Base-by-base conservation (phyloP, 495 filamentous ascomycete genomes). In the Penicillium canariense region DNA sequence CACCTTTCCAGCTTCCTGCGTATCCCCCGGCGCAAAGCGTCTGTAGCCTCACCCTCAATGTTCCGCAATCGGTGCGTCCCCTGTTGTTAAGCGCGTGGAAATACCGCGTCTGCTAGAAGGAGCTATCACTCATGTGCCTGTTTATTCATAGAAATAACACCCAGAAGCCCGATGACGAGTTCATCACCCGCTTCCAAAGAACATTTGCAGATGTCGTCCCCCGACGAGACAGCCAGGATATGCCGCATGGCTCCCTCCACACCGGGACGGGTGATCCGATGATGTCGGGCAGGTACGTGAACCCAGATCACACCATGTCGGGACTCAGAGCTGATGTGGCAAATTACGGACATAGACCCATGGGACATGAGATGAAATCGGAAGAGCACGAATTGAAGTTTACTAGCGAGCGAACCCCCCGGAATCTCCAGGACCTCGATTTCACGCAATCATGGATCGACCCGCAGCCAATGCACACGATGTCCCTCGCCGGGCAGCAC, bases 391-490 rank as follows among this genome's bases (percentile, higher is more conserved):
- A 83, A 38, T 69, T 89, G 65, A 91, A 91, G 74, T 87, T 91
- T 12, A 17, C 54, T 4, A 35, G 85, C 52, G 88, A 96, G 61
- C 85, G 87, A 5, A 93, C 88, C 1, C 89, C 90, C 4, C 82
- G 84, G 61, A 87, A 84, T 27, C 75, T 85, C 7, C 83, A 86
- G 54, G 91, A 96, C 52, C 89, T 92, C 79, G 79, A 88, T 43
- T 94, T 94, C 65, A 94, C 91, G 2, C 88, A 91, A 9, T 91
- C 91, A 17, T 79, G 92, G 28, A 79, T 97, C 64, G 93, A 97
- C 57, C 84, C 91, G 14, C 88, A 83, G 62, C 85, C 90, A 4
- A 90, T 91, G 60, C 81, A 84, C 4, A 96, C 96, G 72, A 73
- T 84, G 48, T 76, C 77, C 38, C 88, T 94, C 56, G 86, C 85